Evolutionary conservation across 495 filamentous ascomycete species (phyloP).

Genomic region (Daldinia bambusicola): DNA sequence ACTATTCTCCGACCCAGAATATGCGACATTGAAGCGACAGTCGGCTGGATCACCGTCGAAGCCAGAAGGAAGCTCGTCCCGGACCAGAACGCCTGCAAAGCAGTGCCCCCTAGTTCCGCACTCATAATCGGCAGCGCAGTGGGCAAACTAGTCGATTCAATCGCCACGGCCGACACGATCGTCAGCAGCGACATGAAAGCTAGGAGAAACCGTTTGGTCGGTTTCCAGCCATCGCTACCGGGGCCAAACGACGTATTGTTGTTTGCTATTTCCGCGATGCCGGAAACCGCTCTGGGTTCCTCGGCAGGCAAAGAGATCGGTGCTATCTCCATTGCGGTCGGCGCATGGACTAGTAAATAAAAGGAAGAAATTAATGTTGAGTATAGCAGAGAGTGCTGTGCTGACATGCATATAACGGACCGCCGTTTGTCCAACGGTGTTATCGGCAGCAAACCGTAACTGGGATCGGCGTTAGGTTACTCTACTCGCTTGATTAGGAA

Average conservation of each 20-base stretch:
- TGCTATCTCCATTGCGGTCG: conserved; percentile 15
- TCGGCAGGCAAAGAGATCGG: not conserved
- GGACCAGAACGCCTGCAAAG: conserved; percentile 70
- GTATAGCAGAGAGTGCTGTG: no score
- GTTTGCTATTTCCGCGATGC: not conserved
- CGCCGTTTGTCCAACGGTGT: no score
- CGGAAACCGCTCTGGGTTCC: not conserved
- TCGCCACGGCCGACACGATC: conserved; percentile 72
- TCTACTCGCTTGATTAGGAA: no score
- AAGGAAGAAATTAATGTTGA: not conserved
- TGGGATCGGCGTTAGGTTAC: no score
- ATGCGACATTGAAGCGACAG: conserved; percentile 61
- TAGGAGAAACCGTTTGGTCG: conserved; percentile 47
- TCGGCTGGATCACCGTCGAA: conserved; percentile 63
- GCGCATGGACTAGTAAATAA: not conserved
- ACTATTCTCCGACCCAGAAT: conserved; percentile 58
- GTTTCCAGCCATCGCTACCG: conserved; percentile 23
- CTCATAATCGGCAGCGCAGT: conserved; percentile 75
- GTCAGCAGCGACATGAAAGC: conserved; percentile 69
- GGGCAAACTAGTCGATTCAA: conserved; percentile 79
- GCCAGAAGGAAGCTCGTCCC: conserved; percentile 66
- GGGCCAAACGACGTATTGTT: not conserved
- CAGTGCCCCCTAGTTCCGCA: conserved; percentile 58
- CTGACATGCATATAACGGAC: no score
- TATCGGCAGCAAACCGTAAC: no score